Base-by-base conservation (phyloP, 345 rosid genomes). In the Acer campestre region DNA sequence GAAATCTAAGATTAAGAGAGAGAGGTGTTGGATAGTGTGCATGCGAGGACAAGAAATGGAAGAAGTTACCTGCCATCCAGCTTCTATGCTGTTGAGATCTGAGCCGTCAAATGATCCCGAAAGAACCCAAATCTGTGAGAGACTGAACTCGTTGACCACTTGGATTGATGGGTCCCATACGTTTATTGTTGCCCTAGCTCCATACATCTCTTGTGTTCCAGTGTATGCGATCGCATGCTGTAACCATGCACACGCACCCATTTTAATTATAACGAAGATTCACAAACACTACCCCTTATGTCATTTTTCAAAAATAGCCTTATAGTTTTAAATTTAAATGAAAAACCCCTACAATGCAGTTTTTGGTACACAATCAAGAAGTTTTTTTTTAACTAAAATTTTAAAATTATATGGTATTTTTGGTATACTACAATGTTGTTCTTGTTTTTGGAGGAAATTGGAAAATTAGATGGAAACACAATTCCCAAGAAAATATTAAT, bases 31-130 rank as follows among this genome's bases (percentile, higher is more conserved):
- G 66, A 76, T 79, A 40, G 16, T 59, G 77, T 67, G 81, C 80
- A 71, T 20, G 75, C 44, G 23, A 29, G 81, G 62, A 49, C 71
- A 67, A 85, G 82, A 77, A 67, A 65, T 79, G 82, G 84, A 80
- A 77, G 84, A 68, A 78, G 85, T 80, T 80, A 97, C 99, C 99
- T 97, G 99, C 99, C 98, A 97, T 61, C 99, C 99, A 81, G 98
- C 98, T 87, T 97, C 99, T n/a, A 97, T 94, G 73, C 99, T 97
- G 82, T 97, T 97, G 84, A 97, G 98, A 88, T 97, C 98, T 74
- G 97, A 71, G 78, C 98, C 97, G 80, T 90, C 98, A 79, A 97
- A 97, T 61, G 98, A 91, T 70, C 99, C 98, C 5, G 98, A 96
- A 42, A 97, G 89, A 77, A 97, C 40, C 99, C 99, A 97, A 74